These are phyloP conservation scores for Leccinum colubrinum DNA, from an alignment of 1,284 basidiomycete species.

Conservation along the genomic window DNA sequence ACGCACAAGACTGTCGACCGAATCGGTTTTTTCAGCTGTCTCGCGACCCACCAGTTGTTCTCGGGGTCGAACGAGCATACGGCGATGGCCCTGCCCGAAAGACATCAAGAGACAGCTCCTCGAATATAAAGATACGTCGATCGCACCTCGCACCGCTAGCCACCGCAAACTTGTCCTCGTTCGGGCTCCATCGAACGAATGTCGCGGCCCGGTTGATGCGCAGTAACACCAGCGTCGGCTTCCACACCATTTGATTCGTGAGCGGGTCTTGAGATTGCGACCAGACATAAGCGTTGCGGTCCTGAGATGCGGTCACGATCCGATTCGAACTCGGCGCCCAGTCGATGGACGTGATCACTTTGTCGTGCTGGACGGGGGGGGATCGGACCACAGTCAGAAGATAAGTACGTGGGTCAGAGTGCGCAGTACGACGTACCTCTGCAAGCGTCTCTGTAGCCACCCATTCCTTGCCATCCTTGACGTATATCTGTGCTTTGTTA, in stretches of 20 bases:
- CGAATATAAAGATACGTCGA: neutral
- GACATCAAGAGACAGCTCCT: conserved; percentile 2
- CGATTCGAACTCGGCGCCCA: conserved; percentile 97
- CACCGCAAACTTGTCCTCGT: conserved; percentile 99
- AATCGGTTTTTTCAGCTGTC: conserved; percentile 96
- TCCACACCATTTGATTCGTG: conserved; percentile 78
- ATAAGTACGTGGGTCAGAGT: neutral
- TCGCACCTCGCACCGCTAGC: conserved; percentile 88
- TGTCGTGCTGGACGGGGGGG: conserved; percentile 80
- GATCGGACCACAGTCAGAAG: neutral
- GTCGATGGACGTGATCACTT: conserved; percentile 96
- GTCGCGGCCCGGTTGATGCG: conserved; percentile 97
- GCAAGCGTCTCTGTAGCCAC: conserved; percentile 76
- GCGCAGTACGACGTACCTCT: conserved; percentile 57
- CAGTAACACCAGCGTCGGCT: conserved; percentile 95
- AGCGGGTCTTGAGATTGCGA: conserved; percentile 73
- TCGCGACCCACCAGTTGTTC: conserved; percentile 99
- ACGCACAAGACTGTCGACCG: conserved; percentile 90
- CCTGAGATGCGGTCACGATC: conserved; percentile 98
- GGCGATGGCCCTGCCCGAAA: conserved; percentile 73
- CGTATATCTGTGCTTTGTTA: conserved; percentile 86
- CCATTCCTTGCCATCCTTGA: conserved; percentile 72
- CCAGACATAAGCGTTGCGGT: conserved; percentile 99
- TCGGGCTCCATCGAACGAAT: conserved; percentile 93
- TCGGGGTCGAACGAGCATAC: conserved; percentile 95